A percentile compares a stretch with the other conserved stretches of the same genome.
These are phyloP conservation scores for Russula ochroleuca DNA, from an alignment of 768 basidiomycete genomes.

Conservation along the genomic window DNA sequence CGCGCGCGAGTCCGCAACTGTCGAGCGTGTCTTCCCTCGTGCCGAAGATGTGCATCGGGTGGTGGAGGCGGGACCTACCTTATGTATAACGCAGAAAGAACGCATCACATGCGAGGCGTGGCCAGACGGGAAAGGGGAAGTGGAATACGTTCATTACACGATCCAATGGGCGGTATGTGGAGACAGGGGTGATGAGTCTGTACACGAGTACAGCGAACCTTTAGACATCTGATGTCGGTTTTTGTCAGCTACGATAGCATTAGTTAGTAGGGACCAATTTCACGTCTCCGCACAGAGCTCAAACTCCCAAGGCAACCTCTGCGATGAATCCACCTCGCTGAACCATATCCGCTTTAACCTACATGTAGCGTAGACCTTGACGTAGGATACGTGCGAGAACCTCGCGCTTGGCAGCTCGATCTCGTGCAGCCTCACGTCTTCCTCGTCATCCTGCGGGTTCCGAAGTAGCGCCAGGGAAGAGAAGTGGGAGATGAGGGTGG, in stretches of 20 bases:
- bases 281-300: conserved; percentile 48
- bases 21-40: conserved; percentile 53
- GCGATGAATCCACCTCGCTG: conserved; percentile 45
- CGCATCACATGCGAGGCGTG: conserved; percentile 50
- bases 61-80: conserved; percentile 14
- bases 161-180: conserved; percentile 56
- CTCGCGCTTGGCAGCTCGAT: conserved; percentile 45
- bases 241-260: background rate
- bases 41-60: conserved; percentile 13
- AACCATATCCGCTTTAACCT: conserved; percentile 76
- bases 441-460: conserved; percentile 24
- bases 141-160: conserved; percentile 66
- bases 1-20: conserved; percentile 49
- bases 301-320: conserved; percentile 71
- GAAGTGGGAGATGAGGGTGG: conserved; percentile 58
- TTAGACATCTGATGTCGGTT: background rate
- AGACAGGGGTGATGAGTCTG: conserved; percentile 5
- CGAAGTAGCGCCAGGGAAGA: conserved; percentile 42
- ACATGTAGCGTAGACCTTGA: conserved; percentile 76
- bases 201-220: background rate
- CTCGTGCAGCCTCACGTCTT: conserved; percentile 28
- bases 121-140: conserved; percentile 42
- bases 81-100: conserved; percentile 54
- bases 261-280: background rate
- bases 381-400: conserved; percentile 64